A percentile compares a stretch with the other conserved stretches of the same genome.
phyloP scores from a whole-genome alignment of 805 yeast species.

The Metschnikowia lunata region DNA sequence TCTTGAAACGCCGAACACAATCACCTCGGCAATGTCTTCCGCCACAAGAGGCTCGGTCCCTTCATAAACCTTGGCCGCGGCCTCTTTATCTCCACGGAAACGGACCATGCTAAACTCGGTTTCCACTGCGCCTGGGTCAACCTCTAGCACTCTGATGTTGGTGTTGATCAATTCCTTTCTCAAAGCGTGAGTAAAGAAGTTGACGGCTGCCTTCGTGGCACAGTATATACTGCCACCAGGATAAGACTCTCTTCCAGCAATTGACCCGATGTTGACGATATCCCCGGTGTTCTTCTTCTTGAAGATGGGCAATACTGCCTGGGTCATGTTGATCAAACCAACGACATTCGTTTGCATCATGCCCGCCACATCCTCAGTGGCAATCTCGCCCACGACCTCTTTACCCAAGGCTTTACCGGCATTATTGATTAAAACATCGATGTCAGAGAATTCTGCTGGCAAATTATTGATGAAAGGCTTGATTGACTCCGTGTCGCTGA shows the following conservation, averaged over 20 bases:
- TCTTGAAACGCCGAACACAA: constrained; percentile 35
- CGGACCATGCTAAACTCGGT: constrained; percentile 38
- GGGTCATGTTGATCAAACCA: constrained; percentile 35
- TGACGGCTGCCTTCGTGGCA: constrained; percentile 36
- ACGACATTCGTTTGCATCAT: constrained; percentile 37
- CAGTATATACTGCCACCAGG: constrained; percentile 39
- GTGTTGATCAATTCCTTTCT: constrained; percentile 36
- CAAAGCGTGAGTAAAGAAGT: constrained; percentile 30
- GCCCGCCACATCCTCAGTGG: constrained; percentile 28
- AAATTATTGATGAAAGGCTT: constrained; percentile 25
- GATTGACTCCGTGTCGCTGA: constrained; percentile 24
- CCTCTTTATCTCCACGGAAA: constrained; percentile 28
- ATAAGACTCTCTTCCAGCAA: constrained; percentile 38
- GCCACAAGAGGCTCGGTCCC: constrained; percentile 34
- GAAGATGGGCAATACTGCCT: constrained; percentile 34
- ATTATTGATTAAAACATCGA: constrained; percentile 36
- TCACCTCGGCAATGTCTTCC: constrained; percentile 36
- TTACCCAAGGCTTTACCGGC: constrained; percentile 39
- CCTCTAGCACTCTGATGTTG: constrained; percentile 34
- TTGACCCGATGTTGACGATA: constrained; percentile 34
- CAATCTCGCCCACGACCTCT: constrained; percentile 28
- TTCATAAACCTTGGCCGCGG: constrained; percentile 32
- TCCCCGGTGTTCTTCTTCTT: constrained; percentile 34
- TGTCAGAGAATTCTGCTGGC: constrained; percentile 32
- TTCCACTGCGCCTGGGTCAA: constrained; percentile 39